These are phyloP conservation scores for Camellia sinensis DNA, from an alignment of 148 eudicot genomes.

Conservation along the genomic window DNA sequence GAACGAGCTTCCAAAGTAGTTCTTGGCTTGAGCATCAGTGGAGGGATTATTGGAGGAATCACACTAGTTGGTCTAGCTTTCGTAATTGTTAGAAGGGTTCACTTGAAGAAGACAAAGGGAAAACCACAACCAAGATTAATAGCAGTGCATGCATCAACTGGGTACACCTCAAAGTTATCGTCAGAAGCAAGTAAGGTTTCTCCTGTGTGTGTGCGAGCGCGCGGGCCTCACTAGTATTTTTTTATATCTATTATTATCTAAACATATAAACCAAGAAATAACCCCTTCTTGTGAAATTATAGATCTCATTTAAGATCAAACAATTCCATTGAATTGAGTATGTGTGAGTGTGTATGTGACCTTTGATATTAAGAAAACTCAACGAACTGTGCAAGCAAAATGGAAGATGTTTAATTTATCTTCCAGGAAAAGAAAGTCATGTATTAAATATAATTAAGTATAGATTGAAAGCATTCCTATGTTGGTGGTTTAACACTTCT, in stretches of 20 bases:
- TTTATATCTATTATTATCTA: no score
- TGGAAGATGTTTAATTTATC: no score
- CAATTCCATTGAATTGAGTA: no score
- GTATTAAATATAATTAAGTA: no score
- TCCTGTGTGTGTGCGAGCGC: neutral
- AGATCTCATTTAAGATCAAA: no score
- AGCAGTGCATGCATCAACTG: slow-evolving; percentile 49
- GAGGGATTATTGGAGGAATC: slow-evolving; percentile 47
- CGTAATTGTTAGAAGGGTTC: slow-evolving; percentile 38
- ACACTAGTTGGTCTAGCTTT: slow-evolving; percentile 30
- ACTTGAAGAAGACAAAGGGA: slow-evolving; percentile 28
- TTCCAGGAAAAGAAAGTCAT: no score
- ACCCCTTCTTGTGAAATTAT: no score
- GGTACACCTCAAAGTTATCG: slow-evolving; percentile 51
- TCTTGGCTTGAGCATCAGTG: slow-evolving; percentile 45
- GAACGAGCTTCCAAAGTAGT: slow-evolving; percentile 33
- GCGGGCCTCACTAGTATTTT: neutral
- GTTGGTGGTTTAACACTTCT: neutral
- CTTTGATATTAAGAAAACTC: no score
- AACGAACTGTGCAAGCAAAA: no score
- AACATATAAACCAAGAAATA: no score
- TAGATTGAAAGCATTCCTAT: no score
- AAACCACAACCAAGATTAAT: slow-evolving; percentile 33
- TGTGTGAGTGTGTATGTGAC: neutral
- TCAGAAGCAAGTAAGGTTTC: slow-evolving; percentile 67